Evolutionary conservation across 2,329 filamentous ascomycete species (phyloP), one percentile per base, ranked within the genome.

Genomic region (Teratosphaeria destructans): DNA sequence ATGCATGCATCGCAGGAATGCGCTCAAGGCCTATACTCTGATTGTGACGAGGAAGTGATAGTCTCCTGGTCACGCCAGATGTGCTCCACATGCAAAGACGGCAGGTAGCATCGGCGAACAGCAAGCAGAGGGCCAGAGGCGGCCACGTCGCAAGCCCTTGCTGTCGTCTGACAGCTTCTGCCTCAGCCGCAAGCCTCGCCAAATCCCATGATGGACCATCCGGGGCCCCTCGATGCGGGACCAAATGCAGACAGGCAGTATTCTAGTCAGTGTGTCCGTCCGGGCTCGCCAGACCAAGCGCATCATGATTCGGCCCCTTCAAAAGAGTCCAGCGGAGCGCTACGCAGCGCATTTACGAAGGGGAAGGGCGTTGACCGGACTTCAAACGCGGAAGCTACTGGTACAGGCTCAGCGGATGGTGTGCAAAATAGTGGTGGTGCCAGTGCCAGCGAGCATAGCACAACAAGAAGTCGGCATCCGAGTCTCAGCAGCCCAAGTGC

Each of bases 191-290:
- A 10, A 19, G 43, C 53, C 53, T 54, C 53, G 53, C 53, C 2
- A 32, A 27, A 32, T 19, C 19, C 23, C 8, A 14, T 43, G 16
- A 71, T 71, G 68, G 69, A 71, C 34, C 62, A 66, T 57, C 12
- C 19, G 14, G 69, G 68, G 10, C 69, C 69, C 26, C 64, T 70
- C 14, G 69, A 71, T 60, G 67, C 66, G 27, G 68, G 63, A 12
- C 69, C 69, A 3, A 62, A 59, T 27, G 61, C 49, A 16, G 64
- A 67, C 54, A 64, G 57, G 43, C 62, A 68, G 26, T 71, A 68
- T 60, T 66, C 67, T 34, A 60, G 59, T 43, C 61, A 62, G 23
- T 59, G 52, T 23, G 56, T 55, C 54, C 54, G 57, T 37, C 61
- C 60, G 59, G 32, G 62, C 43, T 64, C 64, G 14, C 63, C 65